Evolutionary conservation across 1,284 basidiomycete genomes (phyloP).

Genomic region (Amylostereum areolatum): DNA sequence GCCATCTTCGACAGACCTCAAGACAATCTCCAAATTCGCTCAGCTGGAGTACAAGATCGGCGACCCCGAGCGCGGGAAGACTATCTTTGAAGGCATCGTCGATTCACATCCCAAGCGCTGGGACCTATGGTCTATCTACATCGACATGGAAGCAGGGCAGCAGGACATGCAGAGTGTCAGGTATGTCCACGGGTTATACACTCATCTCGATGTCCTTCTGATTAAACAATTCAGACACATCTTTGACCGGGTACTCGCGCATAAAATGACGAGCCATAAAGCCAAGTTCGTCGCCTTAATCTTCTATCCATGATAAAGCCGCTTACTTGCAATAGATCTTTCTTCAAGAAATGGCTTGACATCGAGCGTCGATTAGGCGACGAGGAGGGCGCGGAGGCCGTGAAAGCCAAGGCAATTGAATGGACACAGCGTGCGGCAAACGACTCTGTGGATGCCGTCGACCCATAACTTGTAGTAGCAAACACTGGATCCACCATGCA

Average conservation of each 20-base stretch:
- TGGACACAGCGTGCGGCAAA: constrained; percentile 66
- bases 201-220: constrained; percentile 8
- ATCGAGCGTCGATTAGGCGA: constrained; percentile 87
- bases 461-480: not conserved
- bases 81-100: constrained; percentile 94
- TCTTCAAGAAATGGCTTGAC: constrained; percentile 98
- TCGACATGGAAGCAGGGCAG: constrained; percentile 89
- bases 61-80: constrained; percentile 91
- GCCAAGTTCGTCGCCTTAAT: constrained; percentile 61
- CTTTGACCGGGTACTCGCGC: constrained; percentile 76
- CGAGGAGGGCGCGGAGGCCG: constrained; percentile 72
- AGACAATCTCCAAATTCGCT: constrained; percentile 92
- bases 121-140: constrained; percentile 95
- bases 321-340: constrained; percentile 42
- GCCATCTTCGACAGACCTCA: constrained; percentile 60
- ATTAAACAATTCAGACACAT: constrained; percentile 49
- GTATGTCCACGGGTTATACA: constrained; percentile 30
- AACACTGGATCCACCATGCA: not conserved
- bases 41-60: constrained; percentile 94
- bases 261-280: constrained; percentile 92
- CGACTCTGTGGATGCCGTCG: constrained; percentile 8
- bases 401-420: constrained; percentile 85
- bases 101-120: constrained; percentile 92
- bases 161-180: constrained; percentile 73
- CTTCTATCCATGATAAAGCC: not conserved